A percentile compares a stretch with the other conserved stretches of the same genome.
These are phyloP conservation scores for Cercospora zeina DNA, from an alignment of 2,329 filamentous ascomycete genomes.

Conservation along the genomic window DNA sequence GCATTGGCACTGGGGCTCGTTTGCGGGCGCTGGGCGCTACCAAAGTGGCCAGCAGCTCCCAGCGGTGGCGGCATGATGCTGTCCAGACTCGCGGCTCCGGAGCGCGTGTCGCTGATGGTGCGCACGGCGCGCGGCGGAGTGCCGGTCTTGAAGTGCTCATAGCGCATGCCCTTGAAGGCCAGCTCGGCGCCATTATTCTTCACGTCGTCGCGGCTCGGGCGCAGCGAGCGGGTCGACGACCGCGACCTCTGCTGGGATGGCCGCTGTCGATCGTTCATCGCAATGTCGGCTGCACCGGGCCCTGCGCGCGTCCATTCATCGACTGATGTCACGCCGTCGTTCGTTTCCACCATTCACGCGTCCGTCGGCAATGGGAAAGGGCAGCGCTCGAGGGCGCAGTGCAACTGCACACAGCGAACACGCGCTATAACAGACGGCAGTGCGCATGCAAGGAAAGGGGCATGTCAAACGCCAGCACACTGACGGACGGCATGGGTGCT, in stretches of 20 bases:
- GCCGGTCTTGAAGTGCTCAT: slow-evolving; percentile 18
- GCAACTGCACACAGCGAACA: background rate
- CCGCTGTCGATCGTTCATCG: slow-evolving; percentile 8
- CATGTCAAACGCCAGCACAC: slow-evolving; percentile 7
- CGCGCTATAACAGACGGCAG: slow-evolving; percentile 5
- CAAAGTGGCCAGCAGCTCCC: background rate
- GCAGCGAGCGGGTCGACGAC: slow-evolving; percentile 6
- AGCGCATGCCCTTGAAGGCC: slow-evolving; percentile 15
- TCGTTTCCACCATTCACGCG: background rate
- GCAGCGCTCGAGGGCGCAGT: background rate
- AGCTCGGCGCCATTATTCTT: background rate
- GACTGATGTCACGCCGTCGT: background rate
- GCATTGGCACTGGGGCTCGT: background rate
- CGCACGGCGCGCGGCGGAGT: slow-evolving; percentile 10
- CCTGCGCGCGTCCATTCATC: background rate
- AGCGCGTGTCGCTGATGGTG: slow-evolving; percentile 9
- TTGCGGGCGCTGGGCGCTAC: background rate
- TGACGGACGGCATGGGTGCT: slow-evolving; percentile 11
- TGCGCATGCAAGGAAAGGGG: slow-evolving; percentile 18
- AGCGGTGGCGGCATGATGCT: background rate
- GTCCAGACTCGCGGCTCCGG: slow-evolving; percentile 10
- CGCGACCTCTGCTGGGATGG: slow-evolving; percentile 4
- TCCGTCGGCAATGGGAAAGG: background rate
- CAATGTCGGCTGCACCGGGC: background rate
- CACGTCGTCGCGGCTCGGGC: background rate